phyloP scores from a whole-genome alignment of 2,329 filamentous ascomycete genomes.

The Hansfordia pulvinata region DNA sequence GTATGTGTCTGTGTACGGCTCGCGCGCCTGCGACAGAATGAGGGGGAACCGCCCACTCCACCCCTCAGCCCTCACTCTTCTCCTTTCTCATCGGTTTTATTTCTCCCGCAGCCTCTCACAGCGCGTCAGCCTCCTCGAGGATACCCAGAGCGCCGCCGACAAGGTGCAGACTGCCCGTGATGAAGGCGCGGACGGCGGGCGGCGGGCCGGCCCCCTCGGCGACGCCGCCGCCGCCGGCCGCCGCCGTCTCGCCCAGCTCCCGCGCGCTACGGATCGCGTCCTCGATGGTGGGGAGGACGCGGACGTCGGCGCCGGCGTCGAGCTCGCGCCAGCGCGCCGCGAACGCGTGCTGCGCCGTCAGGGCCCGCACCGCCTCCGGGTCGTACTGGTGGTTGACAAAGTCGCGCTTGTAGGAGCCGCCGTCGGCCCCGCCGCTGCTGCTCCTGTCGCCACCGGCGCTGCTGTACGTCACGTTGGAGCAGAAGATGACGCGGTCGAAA shows the following conservation, averaged over 20 bases:
- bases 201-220: no score
- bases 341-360: constrained; percentile 38
- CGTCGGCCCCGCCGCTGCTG: no score
- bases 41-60: no score
- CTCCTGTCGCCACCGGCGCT: no score
- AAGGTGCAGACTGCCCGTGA: constrained; percentile 51
- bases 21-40: no score
- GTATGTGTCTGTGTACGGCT: no score
- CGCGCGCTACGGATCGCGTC: constrained; percentile 37
- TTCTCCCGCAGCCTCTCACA: constrained; percentile 12
- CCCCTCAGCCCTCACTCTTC: background rate
- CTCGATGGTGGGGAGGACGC: constrained; percentile 37
- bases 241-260: constrained; percentile 15
- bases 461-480: constrained; percentile 55
- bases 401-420: constrained; percentile 43
- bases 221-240: constrained; percentile 14
- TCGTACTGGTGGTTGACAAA: constrained; percentile 43
- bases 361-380: constrained; percentile 32
- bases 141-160: constrained; percentile 41
- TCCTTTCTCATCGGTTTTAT: background rate
- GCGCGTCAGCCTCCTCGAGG: constrained; percentile 29
- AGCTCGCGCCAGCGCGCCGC: constrained; percentile 34
- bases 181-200: constrained; percentile 32
- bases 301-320: constrained; percentile 30
- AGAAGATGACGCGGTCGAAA: constrained; percentile 71